Percentiles rank a stretch among this genome's conserved stretches.
Conservation (phyloP, 1,139 yeast species). For the Debaryomyces subglobosus region DNA sequence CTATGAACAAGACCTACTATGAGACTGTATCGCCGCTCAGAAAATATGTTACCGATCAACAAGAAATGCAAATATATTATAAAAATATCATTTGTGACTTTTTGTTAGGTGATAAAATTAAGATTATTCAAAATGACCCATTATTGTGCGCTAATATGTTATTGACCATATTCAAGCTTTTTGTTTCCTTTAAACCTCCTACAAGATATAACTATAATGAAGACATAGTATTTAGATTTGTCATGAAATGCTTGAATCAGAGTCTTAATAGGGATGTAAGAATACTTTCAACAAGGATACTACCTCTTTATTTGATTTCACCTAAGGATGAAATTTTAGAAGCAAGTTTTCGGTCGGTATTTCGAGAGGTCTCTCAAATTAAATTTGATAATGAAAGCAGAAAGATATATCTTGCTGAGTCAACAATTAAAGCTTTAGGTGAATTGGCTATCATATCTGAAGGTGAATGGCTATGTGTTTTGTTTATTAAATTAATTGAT, state of each 20-base stretch:
- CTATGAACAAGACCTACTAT: conserved; percentile 26
- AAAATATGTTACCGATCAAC: conserved; percentile 24
- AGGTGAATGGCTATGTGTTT: conserved; percentile 65
- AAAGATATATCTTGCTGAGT: conserved; percentile 55
- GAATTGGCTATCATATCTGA: conserved; percentile 59
- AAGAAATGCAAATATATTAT: conserved; percentile 26
- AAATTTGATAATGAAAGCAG: conserved; percentile 29
- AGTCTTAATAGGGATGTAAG: conserved; percentile 55
- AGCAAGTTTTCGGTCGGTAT: conserved; percentile 38
- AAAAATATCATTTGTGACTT: conserved; percentile 26
- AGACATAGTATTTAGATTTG: conserved; percentile 26
- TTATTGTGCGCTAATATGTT: conserved; percentile 47
- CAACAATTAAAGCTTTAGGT: conserved; percentile 62
- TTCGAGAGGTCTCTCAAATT: conserved; percentile 38
- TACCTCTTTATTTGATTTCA: conserved; percentile 48
- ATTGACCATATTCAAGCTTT: conserved; percentile 48
- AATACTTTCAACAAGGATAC: conserved; percentile 46
- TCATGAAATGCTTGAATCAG: conserved; percentile 23
- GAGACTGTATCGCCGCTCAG: conserved; percentile 24
- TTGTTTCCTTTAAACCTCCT: conserved; percentile 53
- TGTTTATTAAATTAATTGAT: conserved; percentile 61
- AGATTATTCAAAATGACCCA: conserved; percentile 20
- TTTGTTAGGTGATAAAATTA: conserved; percentile 15
- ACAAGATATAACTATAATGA: conserved; percentile 16
- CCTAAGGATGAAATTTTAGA: conserved; percentile 39